Conservation (phyloP, 768 basidiomycete species). For the Agaricus blazei region DNA sequence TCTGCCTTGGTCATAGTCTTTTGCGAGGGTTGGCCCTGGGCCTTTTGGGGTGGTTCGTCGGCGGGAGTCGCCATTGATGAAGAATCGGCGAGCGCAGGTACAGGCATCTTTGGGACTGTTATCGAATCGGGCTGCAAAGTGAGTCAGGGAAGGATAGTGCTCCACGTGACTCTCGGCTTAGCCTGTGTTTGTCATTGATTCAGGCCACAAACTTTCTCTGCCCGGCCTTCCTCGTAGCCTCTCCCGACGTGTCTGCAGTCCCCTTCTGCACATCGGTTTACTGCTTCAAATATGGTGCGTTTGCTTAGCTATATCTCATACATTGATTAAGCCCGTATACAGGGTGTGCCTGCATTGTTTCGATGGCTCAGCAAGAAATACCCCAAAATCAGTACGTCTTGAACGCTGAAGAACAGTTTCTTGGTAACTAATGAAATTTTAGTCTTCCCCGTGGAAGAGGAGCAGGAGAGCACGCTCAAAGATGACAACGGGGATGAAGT, state of each 20-base stretch:
- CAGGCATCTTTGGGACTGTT: conserved; percentile 23
- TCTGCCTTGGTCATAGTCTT: conserved; percentile 80
- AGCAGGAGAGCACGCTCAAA: conserved; percentile 67
- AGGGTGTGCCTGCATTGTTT: conserved; percentile 98
- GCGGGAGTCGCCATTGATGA: conserved; percentile 17
- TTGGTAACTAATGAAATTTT: neutral
- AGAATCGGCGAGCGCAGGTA: conserved; percentile 24
- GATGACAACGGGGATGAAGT: conserved; percentile 64
- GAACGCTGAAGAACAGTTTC: neutral
- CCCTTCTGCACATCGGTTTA: neutral
- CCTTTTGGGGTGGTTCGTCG: conserved; percentile 10
- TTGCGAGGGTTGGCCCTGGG: conserved; percentile 41
- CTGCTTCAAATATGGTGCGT: conserved; percentile 5
- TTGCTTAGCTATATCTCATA: neutral
- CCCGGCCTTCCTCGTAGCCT: neutral
- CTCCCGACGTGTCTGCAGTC: neutral
- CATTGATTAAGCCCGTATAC: conserved; percentile 2
- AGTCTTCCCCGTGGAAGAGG: conserved; percentile 83
- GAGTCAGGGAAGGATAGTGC: conserved; percentile 3
- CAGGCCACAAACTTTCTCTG: neutral
- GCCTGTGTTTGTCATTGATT: conserved; percentile 6
- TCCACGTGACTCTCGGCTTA: conserved; percentile 2
- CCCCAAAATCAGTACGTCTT: conserved; percentile 82
- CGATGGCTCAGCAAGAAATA: conserved; percentile 99
- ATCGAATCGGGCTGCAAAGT: neutral